Evolutionary conservation across 2,329 filamentous ascomycete species (phyloP).

Genomic region (Aspergillus sp.): DNA sequence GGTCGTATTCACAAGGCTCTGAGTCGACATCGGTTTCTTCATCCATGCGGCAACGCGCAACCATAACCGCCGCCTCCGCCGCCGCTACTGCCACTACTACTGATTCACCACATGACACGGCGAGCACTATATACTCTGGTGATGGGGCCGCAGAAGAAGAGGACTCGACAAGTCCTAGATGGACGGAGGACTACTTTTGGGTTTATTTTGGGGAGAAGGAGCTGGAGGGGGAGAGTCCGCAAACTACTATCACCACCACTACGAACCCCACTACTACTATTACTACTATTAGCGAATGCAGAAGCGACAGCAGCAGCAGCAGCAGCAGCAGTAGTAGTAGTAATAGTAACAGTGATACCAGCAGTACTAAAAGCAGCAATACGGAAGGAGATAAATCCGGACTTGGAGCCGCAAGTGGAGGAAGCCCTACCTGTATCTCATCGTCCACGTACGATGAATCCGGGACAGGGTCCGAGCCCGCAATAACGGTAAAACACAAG

Average conservation of each 20-base stretch:
- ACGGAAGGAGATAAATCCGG: background rate
- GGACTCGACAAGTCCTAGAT: background rate
- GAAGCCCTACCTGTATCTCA: background rate
- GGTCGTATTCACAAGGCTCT: background rate
- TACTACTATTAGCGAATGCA: too few relatives aligned
- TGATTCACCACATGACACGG: background rate
- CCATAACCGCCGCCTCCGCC: background rate
- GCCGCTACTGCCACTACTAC: background rate
- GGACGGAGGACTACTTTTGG: background rate
- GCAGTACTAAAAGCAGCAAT: background rate
- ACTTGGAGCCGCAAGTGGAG: background rate
- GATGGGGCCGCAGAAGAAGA: background rate
- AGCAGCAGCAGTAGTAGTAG: background rate
- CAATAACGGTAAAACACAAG: background rate
- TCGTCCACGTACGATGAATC: background rate
- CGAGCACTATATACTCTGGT: background rate
- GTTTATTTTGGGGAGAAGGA: constrained; percentile 4
- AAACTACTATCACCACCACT: background rate
- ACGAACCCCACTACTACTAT: background rate
- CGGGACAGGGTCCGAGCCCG: background rate
- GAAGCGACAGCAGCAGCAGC: background rate
- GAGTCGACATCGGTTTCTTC: background rate
- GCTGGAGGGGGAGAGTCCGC: background rate
- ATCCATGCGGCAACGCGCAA: background rate
- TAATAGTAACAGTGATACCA: background rate